phyloP scores from a whole-genome alignment of 1,284 basidiomycete species.

The Cryptococcus sp. region DNA sequence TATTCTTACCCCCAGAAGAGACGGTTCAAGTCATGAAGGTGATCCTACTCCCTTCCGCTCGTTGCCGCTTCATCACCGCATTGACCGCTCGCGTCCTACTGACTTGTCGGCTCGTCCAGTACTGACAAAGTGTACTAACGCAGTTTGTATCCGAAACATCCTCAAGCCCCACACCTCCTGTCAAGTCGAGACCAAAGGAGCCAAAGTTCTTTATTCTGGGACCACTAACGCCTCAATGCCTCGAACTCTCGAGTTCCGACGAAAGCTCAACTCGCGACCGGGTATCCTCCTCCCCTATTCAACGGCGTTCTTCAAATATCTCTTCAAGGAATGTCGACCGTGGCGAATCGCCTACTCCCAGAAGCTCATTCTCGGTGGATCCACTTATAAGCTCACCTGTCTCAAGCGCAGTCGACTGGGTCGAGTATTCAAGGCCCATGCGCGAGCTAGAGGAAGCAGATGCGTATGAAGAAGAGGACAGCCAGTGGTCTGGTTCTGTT shows the following conservation, averaged over 20 bases:
- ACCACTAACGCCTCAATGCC: conserved; percentile 6
- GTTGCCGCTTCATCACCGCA: too few relatives aligned
- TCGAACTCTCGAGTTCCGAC: conserved; percentile 18
- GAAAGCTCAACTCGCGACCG: conserved; percentile 1
- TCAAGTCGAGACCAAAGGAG: not conserved
- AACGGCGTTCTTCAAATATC: too few relatives aligned
- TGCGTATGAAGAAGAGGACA: not conserved
- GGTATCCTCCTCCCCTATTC: too few relatives aligned
- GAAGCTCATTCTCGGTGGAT: not conserved
- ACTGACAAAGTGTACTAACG: too few relatives aligned
- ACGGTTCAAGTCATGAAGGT: too few relatives aligned
- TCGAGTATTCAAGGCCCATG: not conserved
- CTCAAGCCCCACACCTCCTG: too few relatives aligned
- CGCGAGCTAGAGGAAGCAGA: not conserved
- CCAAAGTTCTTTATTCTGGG: conserved; percentile 12
- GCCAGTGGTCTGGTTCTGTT: not conserved
- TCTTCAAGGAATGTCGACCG: not conserved
- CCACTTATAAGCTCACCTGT: not conserved
- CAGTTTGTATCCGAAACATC: too few relatives aligned
- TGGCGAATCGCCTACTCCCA: not conserved
- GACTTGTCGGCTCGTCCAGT: too few relatives aligned
- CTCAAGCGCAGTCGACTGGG: not conserved
- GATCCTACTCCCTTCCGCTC: too few relatives aligned
- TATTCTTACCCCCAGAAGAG: too few relatives aligned
- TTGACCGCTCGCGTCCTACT: too few relatives aligned